Conservation (phyloP, 768 basidiomycete genomes). For the Mycena sanguinolenta region DNA sequence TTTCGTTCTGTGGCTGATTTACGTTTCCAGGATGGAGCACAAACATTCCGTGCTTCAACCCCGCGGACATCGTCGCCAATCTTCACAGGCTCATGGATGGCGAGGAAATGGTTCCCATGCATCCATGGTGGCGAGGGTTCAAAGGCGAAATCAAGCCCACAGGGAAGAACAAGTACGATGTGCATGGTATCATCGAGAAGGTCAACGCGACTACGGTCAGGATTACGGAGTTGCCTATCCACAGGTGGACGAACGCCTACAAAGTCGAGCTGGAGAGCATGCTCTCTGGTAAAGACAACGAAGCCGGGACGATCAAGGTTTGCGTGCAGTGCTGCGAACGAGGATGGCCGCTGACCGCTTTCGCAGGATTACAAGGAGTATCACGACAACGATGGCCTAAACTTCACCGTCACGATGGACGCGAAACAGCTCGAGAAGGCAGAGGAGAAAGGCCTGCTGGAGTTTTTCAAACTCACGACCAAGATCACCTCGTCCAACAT, state of each 20-base stretch:
- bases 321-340: conserved; percentile 6
- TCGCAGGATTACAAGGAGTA: conserved; percentile 96
- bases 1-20: conserved; percentile 6
- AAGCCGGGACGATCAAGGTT: conserved; percentile 83
- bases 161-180: conserved; percentile 89
- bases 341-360: conserved; percentile 1
- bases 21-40: conserved; percentile 89
- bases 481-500: conserved; percentile 95
- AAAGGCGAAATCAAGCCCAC: conserved; percentile 86
- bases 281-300: conserved; percentile 85
- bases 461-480: conserved; percentile 90
- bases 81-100: conserved; percentile 87
- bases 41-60: conserved; percentile 91
- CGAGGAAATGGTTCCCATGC: conserved; percentile 88
- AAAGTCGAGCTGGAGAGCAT: conserved; percentile 93
- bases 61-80: conserved; percentile 89
- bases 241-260: conserved; percentile 94
- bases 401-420: conserved; percentile 87
- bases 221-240: conserved; percentile 95
- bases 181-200: conserved; percentile 80
- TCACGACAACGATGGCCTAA: conserved; percentile 92
- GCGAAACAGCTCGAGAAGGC: conserved; percentile 88
- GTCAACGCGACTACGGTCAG: conserved; percentile 91
- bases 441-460: conserved; percentile 88
- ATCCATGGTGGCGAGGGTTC: conserved; percentile 98